phyloP scores from a whole-genome alignment of 2,329 filamentous ascomycete genomes.

The Paramyrothecium roridum region DNA sequence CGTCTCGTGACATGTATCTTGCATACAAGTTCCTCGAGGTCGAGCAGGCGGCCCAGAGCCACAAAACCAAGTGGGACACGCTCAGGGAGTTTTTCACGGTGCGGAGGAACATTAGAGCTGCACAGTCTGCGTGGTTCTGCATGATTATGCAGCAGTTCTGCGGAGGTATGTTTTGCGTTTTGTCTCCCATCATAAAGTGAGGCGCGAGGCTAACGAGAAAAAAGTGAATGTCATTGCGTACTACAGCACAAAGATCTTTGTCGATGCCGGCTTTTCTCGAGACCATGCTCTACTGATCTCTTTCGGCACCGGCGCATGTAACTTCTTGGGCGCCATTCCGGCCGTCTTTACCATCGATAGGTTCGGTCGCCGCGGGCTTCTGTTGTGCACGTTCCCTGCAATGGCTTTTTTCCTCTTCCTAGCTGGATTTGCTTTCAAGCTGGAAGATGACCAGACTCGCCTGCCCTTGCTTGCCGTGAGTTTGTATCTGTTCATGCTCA shows the following conservation, averaged over 20 bases:
- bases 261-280: constrained; percentile 18
- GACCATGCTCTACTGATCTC: constrained; percentile 25
- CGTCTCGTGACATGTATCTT: constrained; percentile 47
- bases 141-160: constrained; percentile 34
- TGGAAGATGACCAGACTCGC: constrained; percentile 12
- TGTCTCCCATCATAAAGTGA: too few species aligned
- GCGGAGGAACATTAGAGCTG: constrained; percentile 25
- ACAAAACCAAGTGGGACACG: constrained; percentile 13
- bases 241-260: constrained; percentile 26
- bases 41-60: constrained; percentile 18
- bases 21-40: constrained; percentile 34
- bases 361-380: constrained; percentile 47
- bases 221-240: constrained; percentile 25
- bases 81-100: constrained; percentile 24
- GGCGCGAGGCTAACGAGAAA: constrained; percentile 4
- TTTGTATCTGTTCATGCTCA: constrained; percentile 30
- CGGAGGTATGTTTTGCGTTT: constrained; percentile 39
- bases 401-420: constrained; percentile 25
- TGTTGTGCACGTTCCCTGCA: constrained; percentile 27
- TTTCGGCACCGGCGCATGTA: constrained; percentile 38
- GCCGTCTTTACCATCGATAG: constrained; percentile 41
- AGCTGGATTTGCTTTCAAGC: constrained; percentile 21
- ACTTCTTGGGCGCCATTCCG: constrained; percentile 42
- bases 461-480: constrained; percentile 24
- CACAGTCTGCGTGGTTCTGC: constrained; percentile 27